Percentiles rank a stretch among this genome's conserved stretches.
phyloP scores from a whole-genome alignment of 805 yeast genomes.

The Candida morakotiae region DNA sequence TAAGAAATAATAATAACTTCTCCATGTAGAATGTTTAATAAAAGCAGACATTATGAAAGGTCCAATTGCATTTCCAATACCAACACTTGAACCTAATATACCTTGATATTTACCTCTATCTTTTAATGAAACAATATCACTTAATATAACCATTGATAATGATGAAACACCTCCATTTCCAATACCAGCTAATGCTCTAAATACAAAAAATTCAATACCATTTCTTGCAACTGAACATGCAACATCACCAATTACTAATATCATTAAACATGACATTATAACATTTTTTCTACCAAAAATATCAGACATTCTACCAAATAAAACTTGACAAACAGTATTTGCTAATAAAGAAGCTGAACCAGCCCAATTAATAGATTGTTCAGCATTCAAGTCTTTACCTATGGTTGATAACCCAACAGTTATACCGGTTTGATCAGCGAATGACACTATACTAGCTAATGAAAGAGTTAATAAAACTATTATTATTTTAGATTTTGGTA shows the following conservation, averaged over 20 bases:
- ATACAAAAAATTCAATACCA: slow-evolving; percentile 44
- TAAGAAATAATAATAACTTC: slow-evolving; percentile 47
- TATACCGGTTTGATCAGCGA: slow-evolving; percentile 48
- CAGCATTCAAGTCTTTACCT: slow-evolving; percentile 43
- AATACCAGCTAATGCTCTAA: slow-evolving; percentile 52
- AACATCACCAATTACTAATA: slow-evolving; percentile 42
- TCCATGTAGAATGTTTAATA: slow-evolving; percentile 43
- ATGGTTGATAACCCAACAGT: slow-evolving; percentile 46
- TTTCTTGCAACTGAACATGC: slow-evolving; percentile 49
- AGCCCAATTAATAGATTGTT: slow-evolving; percentile 52
- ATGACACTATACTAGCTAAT: slow-evolving; percentile 35
- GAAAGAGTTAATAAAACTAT: slow-evolving; percentile 34
- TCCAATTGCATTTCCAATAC: slow-evolving; percentile 50
- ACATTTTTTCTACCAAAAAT: slow-evolving; percentile 49
- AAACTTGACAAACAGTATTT: slow-evolving; percentile 46
- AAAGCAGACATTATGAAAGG: slow-evolving; percentile 54
- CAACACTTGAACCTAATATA: slow-evolving; percentile 46
- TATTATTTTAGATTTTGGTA: slow-evolving; percentile 33
- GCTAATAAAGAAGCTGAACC: slow-evolving; percentile 52
- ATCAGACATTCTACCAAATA: slow-evolving; percentile 52
- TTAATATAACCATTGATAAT: slow-evolving; percentile 47
- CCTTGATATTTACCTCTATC: slow-evolving; percentile 59
- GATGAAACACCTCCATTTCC: slow-evolving; percentile 53
- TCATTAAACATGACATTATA: slow-evolving; percentile 33
- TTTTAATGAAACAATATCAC: slow-evolving; percentile 50